Conservation (phyloP, 495 filamentous ascomycete species). For the Xylaria telfairii region DNA sequence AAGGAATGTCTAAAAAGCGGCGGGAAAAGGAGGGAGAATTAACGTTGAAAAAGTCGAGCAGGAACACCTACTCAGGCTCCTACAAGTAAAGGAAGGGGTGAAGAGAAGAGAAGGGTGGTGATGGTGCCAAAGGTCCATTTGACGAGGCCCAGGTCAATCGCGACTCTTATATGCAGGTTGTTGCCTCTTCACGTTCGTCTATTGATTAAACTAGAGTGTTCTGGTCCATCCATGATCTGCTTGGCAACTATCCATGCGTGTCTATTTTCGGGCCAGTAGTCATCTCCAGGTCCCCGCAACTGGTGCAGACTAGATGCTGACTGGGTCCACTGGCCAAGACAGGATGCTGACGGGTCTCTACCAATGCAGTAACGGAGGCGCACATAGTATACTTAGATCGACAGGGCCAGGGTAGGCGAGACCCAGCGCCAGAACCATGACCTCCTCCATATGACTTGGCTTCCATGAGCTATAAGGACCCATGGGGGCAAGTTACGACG, state of each 20-base stretch:
- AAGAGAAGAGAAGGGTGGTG: conserved; percentile 11
- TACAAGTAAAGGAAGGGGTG: conserved; percentile 14
- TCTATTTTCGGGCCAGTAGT: conserved; percentile 28
- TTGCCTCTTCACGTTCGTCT: not conserved
- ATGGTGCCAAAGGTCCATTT: not conserved
- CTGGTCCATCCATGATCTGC: not conserved
- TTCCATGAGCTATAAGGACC: not conserved
- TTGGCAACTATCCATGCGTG: not conserved
- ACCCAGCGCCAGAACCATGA: not conserved
- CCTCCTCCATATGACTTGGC: not conserved
- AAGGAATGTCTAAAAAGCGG: conserved; percentile 10
- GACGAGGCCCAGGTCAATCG: conserved; percentile 1
- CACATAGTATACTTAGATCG: conserved; percentile 5
- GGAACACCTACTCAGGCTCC: conserved; percentile 9
- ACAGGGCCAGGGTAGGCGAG: conserved; percentile 17
- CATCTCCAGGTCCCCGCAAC: conserved; percentile 24
- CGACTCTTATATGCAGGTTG: conserved; percentile 24
- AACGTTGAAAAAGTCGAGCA: conserved; percentile 3
- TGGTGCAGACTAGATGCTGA: conserved; percentile 24
- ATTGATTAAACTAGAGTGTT: not conserved
- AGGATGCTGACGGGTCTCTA: conserved; percentile 20
- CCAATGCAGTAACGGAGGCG: conserved; percentile 17
- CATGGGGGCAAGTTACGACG: not conserved
- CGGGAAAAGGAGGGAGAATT: not conserved
- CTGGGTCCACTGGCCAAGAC: conserved; percentile 1